Evolutionary conservation across 306 rosid species (phyloP).

Genomic region (Malus orientalis): DNA sequence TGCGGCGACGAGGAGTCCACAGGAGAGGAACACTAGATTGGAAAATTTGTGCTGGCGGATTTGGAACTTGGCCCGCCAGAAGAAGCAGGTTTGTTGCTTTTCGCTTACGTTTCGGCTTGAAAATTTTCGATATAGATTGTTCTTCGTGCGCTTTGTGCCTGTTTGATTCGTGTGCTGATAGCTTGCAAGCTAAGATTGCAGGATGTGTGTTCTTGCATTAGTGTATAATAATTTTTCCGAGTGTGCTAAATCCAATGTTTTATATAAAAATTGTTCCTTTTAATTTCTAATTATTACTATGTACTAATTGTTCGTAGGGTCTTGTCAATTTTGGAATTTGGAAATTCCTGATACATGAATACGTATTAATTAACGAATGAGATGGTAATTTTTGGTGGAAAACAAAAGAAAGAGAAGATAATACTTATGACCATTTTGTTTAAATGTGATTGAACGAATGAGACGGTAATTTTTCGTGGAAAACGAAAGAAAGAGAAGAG

Average conservation of each 20-base stretch:
- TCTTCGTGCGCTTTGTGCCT: background rate
- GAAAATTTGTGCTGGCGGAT: constrained; percentile 99
- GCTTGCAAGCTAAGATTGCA: constrained; percentile 1
- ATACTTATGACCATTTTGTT: background rate
- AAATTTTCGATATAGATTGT: background rate
- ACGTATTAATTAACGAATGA: background rate
- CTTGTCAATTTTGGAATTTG: background rate
- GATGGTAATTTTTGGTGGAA: background rate
- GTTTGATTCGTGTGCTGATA: background rate
- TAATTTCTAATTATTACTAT: background rate
- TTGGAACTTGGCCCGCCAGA: constrained; percentile 98
- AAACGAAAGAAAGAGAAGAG: background rate
- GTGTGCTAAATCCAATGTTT: background rate
- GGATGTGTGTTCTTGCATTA: background rate
- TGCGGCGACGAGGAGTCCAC: constrained; percentile 92
- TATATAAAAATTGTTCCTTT: background rate
- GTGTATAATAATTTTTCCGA: background rate
- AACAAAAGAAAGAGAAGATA: background rate
- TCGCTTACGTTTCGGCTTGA: background rate
- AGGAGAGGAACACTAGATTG: constrained; percentile 93
- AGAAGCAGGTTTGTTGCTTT: constrained; percentile 61
- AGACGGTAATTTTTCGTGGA: background rate
- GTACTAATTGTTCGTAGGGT: background rate
- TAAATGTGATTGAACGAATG: background rate
- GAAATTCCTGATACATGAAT: background rate